Evolutionary conservation across 352 stramenopile species (phyloP), one percentile per base, ranked within the genome.

Genomic region (Blastocystis sp.): DNA sequence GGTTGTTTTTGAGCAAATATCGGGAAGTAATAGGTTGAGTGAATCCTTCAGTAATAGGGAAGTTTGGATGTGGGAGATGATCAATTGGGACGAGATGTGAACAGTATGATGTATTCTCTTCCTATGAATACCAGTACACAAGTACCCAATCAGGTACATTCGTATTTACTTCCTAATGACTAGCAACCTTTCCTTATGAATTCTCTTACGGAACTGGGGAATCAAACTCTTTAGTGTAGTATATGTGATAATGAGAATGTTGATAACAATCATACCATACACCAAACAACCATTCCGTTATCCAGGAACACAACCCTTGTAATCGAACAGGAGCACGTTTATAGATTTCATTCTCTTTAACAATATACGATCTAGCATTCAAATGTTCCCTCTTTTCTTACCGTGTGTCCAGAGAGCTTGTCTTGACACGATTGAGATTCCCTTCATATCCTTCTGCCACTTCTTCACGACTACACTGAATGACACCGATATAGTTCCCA

Each of bases 1-100:
- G 98, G 90, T 89, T 98, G 43, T 99, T 98, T 91, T 91, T 99
- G 58, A 92, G 93, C 52, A 98, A 98, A 90, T 99, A 99, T 92
- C 92, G 95, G 42, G 96, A 98, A 90, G 94, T 81, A 35, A 16
- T 5, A 19, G 12, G 24, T 16, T 19, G 35, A 21, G 19, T 29
- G 6, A 27, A 12, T 3, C 3, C 11, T 43, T 9, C 16, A 21
- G 11, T 24, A 32, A 0, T 54, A 75, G 65, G 65, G 65, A 54
- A 51, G 65, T 19, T n/a, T 75, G 14, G 65, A 75, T 54, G 19
- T 19, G 39, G 65, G 7, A 35, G 32, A 37, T 39, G 61, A 73
- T 9, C 21, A 46, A 35, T 4, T 16, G 51, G 32, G 9, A 29
- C n/a, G 9, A 5, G 61, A 73, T 49, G 21, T 66, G 57, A 66